phyloP scores from a whole-genome alignment of 805 yeast genomes.

The Wickerhamiella shivajii region DNA sequence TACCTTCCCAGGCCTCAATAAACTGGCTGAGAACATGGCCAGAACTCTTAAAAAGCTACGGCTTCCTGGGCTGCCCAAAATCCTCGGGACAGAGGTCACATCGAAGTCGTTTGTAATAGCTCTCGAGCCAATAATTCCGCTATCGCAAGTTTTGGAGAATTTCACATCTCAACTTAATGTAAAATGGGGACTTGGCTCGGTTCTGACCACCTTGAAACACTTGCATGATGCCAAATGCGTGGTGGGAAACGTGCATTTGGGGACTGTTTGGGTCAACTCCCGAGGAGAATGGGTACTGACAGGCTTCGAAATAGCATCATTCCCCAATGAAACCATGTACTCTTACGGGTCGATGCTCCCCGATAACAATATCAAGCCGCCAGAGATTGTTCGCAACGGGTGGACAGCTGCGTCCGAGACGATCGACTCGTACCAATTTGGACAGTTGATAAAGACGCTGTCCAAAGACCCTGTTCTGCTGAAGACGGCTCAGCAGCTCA shows the following conservation, averaged over 20 bases:
- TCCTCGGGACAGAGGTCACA: slow-evolving; percentile 49
- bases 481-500: background rate
- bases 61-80: slow-evolving; percentile 53
- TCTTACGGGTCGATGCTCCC: slow-evolving; percentile 26
- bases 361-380: slow-evolving; percentile 31
- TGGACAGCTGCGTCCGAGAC: slow-evolving; percentile 25
- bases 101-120: slow-evolving; percentile 44
- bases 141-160: slow-evolving; percentile 29
- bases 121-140: slow-evolving; percentile 51
- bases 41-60: slow-evolving; percentile 40
- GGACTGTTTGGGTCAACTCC: slow-evolving; percentile 49
- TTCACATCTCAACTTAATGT: slow-evolving; percentile 7
- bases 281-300: slow-evolving; percentile 74
- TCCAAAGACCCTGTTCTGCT: slow-evolving; percentile 23
- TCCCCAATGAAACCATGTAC: slow-evolving; percentile 29
- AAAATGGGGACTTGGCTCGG: slow-evolving; percentile 40
- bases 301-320: slow-evolving; percentile 60
- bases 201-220: slow-evolving; percentile 40
- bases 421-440: slow-evolving; percentile 53
- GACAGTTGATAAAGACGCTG: slow-evolving; percentile 36
- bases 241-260: slow-evolving; percentile 45
- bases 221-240: slow-evolving; percentile 42
- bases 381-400: slow-evolving; percentile 37
- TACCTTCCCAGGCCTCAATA: slow-evolving; percentile 21
- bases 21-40: slow-evolving; percentile 33